Evolutionary conservation across 2,329 filamentous ascomycete genomes (phyloP).

Genomic region (Colletotrichum endophyticum): DNA sequence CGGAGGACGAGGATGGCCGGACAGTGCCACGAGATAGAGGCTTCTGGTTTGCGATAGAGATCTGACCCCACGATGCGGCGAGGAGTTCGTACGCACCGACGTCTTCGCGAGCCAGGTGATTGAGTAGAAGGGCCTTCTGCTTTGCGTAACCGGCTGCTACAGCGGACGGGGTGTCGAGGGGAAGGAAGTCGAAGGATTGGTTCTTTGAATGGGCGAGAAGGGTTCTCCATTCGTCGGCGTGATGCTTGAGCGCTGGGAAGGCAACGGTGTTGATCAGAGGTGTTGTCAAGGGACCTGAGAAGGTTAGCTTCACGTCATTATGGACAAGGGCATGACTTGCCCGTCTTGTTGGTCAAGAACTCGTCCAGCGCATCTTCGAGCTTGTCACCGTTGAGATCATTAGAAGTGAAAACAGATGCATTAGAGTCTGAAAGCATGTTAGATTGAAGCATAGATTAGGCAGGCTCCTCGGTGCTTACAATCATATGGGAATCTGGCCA

Average conservation of each 20-base stretch:
- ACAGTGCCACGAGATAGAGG: constrained; percentile 50
- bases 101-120: constrained; percentile 26
- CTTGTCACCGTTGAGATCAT: background rate
- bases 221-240: constrained; percentile 25
- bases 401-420: constrained; percentile 5
- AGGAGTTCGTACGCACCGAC: constrained; percentile 32
- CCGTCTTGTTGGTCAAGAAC: constrained; percentile 10
- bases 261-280: constrained; percentile 33
- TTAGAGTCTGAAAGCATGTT: background rate
- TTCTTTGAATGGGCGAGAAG: constrained; percentile 25
- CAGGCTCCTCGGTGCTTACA: background rate
- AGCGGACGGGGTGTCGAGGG: constrained; percentile 28
- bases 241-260: constrained; percentile 27
- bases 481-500: constrained; percentile 23
- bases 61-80: constrained; percentile 34
- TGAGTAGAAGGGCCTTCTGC: constrained; percentile 33
- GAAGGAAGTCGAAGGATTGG: constrained; percentile 24
- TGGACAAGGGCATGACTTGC: background rate
- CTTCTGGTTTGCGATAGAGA: constrained; percentile 39
- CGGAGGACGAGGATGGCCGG: constrained; percentile 38
- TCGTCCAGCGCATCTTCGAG: background rate
- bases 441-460: background rate
- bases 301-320: background rate
- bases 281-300: constrained; percentile 14
- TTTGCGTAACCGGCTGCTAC: constrained; percentile 40